These are phyloP conservation scores for Chalaropsis ovoidea DNA, from an alignment of 2,329 filamentous ascomycete genomes.

Conservation along the genomic window DNA sequence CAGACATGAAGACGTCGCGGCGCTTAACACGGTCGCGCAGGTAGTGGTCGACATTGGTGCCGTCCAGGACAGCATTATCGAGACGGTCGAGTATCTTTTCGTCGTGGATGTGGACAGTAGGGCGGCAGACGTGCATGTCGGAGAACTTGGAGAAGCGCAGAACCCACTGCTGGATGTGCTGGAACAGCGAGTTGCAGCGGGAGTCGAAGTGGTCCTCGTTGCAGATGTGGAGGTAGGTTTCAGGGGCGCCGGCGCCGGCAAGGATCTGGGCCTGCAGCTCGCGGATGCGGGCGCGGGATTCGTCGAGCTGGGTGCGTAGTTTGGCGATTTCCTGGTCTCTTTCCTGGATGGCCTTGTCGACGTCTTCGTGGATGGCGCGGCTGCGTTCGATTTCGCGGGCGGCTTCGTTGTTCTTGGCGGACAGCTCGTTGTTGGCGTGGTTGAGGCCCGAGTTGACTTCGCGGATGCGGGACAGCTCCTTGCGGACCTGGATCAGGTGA, in stretches of 20 bases:
- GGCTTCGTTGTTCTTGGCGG: slow-evolving; percentile 56
- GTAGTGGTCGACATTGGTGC: slow-evolving; percentile 81
- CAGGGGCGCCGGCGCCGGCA: slow-evolving; percentile 34
- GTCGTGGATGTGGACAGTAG: slow-evolving; percentile 74
- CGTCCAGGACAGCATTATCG: slow-evolving; percentile 89
- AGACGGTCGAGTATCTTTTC: slow-evolving; percentile 90
- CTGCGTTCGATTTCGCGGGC: slow-evolving; percentile 59
- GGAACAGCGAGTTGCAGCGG: slow-evolving; percentile 87
- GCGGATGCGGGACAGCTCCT: slow-evolving; percentile 68
- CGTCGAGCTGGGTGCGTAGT: slow-evolving; percentile 67
- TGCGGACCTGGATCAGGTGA: slow-evolving; percentile 67
- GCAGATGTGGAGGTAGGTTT: slow-evolving; percentile 63
- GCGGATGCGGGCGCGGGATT: slow-evolving; percentile 54
- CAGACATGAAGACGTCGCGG: slow-evolving; percentile 94
- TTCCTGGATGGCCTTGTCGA: slow-evolving; percentile 56
- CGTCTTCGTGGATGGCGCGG: slow-evolving; percentile 48
- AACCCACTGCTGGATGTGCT: slow-evolving; percentile 96
- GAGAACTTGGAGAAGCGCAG: slow-evolving; percentile 96
- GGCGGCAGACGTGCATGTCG: slow-evolving; percentile 75
- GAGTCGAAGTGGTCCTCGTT: slow-evolving; percentile 95
- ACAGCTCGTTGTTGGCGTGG: slow-evolving; percentile 66
- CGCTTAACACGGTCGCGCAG: slow-evolving; percentile 78
- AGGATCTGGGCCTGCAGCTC: slow-evolving; percentile 46
- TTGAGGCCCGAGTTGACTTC: slow-evolving; percentile 74
- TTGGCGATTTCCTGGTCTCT: slow-evolving; percentile 76